Conservation (phyloP, 2,329 filamentous ascomycete species). For the Cercospora janseana region DNA sequence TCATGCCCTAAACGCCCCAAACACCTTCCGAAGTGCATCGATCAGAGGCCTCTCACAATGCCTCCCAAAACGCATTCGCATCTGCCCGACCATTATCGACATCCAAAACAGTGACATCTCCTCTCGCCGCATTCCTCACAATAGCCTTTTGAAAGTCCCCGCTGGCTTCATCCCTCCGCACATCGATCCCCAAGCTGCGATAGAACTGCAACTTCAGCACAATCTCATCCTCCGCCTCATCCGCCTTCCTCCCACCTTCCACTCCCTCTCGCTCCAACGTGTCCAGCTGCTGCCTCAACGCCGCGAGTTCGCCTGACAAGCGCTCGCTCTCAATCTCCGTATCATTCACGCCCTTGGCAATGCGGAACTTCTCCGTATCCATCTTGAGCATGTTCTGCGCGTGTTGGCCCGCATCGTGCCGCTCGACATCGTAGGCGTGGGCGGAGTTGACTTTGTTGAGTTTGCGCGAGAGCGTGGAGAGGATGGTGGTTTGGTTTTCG, state of each 20-base stretch:
- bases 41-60: too few relatives aligned
- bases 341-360: slow-evolving; percentile 86
- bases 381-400: slow-evolving; percentile 80
- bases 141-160: slow-evolving; percentile 85
- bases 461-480: slow-evolving; percentile 66
- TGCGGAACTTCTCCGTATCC: slow-evolving; percentile 90
- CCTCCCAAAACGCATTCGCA: slow-evolving; percentile 94
- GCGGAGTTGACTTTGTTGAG: slow-evolving; percentile 72
- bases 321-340: slow-evolving; percentile 93
- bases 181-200: slow-evolving; percentile 83
- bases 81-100: slow-evolving; percentile 91
- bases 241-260: slow-evolving; percentile 62
- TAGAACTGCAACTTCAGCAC: slow-evolving; percentile 84
- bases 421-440: slow-evolving; percentile 70
- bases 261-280: slow-evolving; percentile 85
- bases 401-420: slow-evolving; percentile 76
- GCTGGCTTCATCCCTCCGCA: slow-evolving; percentile 69
- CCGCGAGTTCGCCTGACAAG: slow-evolving; percentile 72
- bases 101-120: slow-evolving; percentile 91
- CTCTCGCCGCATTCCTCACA: slow-evolving; percentile 79
- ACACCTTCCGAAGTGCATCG: too few relatives aligned
- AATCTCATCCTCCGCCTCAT: slow-evolving; percentile 47
- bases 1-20: too few relatives aligned
- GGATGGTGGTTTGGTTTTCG: slow-evolving; percentile 36
- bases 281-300: slow-evolving; percentile 70